phyloP scores from a whole-genome alignment of 192 early-diverging fungal genomes.

The Entrophospora sp. region DNA sequence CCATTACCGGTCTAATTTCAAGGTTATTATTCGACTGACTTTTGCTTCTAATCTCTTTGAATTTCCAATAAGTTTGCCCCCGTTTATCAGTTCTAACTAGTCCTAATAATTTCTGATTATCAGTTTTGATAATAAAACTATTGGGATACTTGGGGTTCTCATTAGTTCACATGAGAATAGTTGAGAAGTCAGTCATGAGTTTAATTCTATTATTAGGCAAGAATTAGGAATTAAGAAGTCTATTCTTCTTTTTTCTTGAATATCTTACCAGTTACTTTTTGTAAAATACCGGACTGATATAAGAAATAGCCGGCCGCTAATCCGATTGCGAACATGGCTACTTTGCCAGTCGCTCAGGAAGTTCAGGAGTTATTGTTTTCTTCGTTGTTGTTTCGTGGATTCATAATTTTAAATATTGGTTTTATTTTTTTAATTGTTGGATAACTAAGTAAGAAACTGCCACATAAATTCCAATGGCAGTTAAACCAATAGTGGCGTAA shows the following conservation, averaged over 20 bases:
- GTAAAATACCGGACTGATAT: background rate
- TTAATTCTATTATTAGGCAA: background rate
- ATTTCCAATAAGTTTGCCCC: background rate
- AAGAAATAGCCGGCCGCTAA: background rate
- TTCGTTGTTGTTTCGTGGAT: background rate
- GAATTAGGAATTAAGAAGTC: background rate
- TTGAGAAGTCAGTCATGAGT: background rate
- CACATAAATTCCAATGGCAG: background rate
- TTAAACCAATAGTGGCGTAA: background rate
- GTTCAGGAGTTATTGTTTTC: background rate
- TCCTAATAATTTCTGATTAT: background rate
- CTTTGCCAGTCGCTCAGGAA: constrained; percentile 7
- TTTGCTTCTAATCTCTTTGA: background rate
- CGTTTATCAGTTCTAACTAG: background rate
- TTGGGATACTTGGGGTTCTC: background rate
- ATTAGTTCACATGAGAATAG: background rate
- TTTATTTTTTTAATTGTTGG: constrained; percentile 11
- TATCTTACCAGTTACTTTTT: constrained; percentile 10
- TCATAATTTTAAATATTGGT: background rate
- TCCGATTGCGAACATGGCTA: constrained; percentile 1
- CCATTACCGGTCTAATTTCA: background rate
- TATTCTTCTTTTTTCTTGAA: background rate
- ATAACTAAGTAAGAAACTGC: background rate
- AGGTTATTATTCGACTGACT: background rate
- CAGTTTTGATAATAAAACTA: background rate